These are phyloP conservation scores for Colletotrichum lupini DNA, from an alignment of 2,329 filamentous ascomycete genomes.

Conservation along the genomic window DNA sequence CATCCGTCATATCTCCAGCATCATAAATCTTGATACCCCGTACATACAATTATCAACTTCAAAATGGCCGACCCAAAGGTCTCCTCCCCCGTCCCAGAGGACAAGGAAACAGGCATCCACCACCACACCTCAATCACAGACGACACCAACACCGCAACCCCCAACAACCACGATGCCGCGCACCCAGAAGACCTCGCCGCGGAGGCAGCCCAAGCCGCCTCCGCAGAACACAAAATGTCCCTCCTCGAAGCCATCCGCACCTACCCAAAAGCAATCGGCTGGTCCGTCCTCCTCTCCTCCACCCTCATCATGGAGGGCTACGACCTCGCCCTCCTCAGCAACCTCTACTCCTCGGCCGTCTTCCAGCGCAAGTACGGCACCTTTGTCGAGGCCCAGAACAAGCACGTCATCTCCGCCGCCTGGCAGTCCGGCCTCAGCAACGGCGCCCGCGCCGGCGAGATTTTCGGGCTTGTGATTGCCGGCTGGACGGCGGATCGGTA, in stretches of 20 bases:
- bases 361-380: conserved; percentile 60
- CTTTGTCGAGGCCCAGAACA: conserved; percentile 44
- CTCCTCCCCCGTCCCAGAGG: conserved; percentile 14
- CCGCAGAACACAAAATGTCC: conserved; percentile 54
- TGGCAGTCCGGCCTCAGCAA: conserved; percentile 70
- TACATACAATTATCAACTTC: background rate
- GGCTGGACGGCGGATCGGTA: conserved; percentile 62
- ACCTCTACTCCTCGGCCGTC: conserved; percentile 58
- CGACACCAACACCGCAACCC: background rate
- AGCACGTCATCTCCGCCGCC: conserved; percentile 60
- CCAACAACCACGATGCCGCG: background rate
- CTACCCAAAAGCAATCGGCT: conserved; percentile 59
- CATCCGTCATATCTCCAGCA: background rate
- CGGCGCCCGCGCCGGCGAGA: conserved; percentile 63
- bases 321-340: conserved; percentile 61
- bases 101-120: conserved; percentile 39
- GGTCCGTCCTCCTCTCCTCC: conserved; percentile 57
- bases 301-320: conserved; percentile 64
- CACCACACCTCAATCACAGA: conserved; percentile 41
- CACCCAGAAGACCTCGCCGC: conserved; percentile 42
- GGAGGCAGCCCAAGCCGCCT: conserved; percentile 54
- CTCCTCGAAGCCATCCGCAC: conserved; percentile 52
- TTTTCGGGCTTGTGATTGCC: conserved; percentile 65
- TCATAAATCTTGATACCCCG: background rate
- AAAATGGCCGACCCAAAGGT: conserved; percentile 40